Percentiles rank a stretch among this genome's conserved stretches.
Conservation (phyloP, 495 filamentous ascomycete genomes). For the Penicillium alfredii region DNA sequence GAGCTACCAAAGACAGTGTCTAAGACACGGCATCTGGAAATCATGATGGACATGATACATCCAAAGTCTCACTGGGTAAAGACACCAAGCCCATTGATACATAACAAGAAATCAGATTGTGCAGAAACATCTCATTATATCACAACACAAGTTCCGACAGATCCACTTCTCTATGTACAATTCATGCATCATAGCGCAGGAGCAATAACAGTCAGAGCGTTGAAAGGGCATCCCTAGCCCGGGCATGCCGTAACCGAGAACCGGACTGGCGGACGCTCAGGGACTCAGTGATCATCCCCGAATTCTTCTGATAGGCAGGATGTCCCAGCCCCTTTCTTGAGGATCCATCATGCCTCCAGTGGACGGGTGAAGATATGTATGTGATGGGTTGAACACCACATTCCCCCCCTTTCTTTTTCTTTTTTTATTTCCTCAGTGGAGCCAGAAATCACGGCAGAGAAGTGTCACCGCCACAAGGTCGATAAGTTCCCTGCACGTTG, state of each 20-base stretch:
- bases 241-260: slow-evolving; percentile 6
- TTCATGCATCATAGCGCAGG: too few relatives aligned
- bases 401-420: too few relatives aligned
- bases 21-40: slow-evolving; percentile 17
- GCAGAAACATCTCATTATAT: too few relatives aligned
- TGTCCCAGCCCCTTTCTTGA: slow-evolving; percentile 3
- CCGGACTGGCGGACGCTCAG: slow-evolving; percentile 3
- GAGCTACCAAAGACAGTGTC: slow-evolving; percentile 17
- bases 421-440: too few relatives aligned
- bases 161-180: too few relatives aligned
- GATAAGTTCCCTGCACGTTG: slow-evolving; percentile 23
- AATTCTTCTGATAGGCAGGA: slow-evolving; percentile 15
- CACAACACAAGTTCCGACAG: too few relatives aligned
- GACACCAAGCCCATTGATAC: neutral
- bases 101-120: slow-evolving; percentile 2
- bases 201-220: too few relatives aligned
- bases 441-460: too few relatives aligned
- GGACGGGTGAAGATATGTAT: too few relatives aligned
- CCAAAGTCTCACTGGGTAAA: slow-evolving; percentile 13
- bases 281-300: slow-evolving; percentile 11
- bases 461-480: slow-evolving; percentile 3
- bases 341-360: slow-evolving; percentile 1
- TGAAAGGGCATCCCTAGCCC: neutral
- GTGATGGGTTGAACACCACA: too few relatives aligned
- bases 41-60: slow-evolving; percentile 12